phyloP scores from a whole-genome alignment of 306 rosid species.

The Glycine soja region DNA sequence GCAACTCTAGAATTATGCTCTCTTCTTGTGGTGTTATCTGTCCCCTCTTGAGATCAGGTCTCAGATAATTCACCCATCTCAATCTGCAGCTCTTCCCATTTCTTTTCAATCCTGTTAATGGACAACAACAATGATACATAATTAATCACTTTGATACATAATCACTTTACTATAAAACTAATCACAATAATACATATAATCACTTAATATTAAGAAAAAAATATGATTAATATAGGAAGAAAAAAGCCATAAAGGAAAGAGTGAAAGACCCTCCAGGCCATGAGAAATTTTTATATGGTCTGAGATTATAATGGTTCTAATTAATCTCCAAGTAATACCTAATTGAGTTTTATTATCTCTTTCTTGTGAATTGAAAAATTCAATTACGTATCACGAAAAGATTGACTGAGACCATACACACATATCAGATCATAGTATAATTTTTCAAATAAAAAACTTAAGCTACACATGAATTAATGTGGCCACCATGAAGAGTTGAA shows the following conservation, averaged over 20 bases:
- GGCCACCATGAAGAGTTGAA: constrained; percentile 5
- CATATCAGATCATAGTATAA: not conserved
- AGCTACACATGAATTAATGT: not conserved
- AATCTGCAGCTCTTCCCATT: constrained; percentile 97
- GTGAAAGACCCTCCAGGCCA: too few species aligned
- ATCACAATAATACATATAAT: not conserved
- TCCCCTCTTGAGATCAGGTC: constrained; percentile 96
- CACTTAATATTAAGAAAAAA: not conserved
- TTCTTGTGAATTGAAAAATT: too few species aligned
- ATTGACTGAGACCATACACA: not conserved
- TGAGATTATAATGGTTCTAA: not conserved
- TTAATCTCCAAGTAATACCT: not conserved
- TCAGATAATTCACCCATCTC: constrained; percentile 94
- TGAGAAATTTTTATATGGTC: not conserved
- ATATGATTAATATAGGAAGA: not conserved
- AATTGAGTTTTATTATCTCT: too few species aligned
- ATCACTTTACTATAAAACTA: not conserved
- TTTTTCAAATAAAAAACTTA: not conserved
- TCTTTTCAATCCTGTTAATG: constrained; percentile 77
- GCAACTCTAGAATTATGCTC: constrained; percentile 79
- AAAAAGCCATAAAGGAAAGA: not conserved
- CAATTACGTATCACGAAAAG: not conserved
- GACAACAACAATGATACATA: not conserved
- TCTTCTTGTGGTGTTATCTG: constrained; percentile 98
- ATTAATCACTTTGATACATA: not conserved